Evolutionary conservation across 306 rosid species (phyloP), one percentile per base, ranked within the genome.

Genomic region (Cyamopsis tetragonoloba): DNA sequence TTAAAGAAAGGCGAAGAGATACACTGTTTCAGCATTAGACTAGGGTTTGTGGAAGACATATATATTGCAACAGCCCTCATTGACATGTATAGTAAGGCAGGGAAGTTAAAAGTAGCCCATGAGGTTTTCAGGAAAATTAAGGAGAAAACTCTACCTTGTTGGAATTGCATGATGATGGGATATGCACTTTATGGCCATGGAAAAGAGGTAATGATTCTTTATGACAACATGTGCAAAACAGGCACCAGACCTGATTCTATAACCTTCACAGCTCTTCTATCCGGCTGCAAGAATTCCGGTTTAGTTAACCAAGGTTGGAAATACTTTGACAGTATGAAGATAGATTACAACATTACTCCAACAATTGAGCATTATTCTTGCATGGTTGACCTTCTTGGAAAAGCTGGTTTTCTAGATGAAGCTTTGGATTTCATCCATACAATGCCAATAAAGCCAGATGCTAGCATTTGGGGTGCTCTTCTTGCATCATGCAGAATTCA

Each of bases 111-210:
- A 58, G 75, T 57, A 12, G 91, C 87, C 34, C 46, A 49, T 37
- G 65, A 73, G 38, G 63, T 88, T 67, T 88, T 88, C 79, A 54
- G 48, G 68, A 81, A 66, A 71, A 86, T 76, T 73, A 64, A 62
- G 60, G 76, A 66, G 74, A 88, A 83, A 78, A 80, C 89, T 34
- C 61, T 78, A 30, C 85, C 87, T 2, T 88, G 89, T 76, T 88
- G 91, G 96, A 88, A 88, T 71, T 85, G 95, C 79, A 77, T 88
- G 89, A 81, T 88, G 77, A 83, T 83, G 89, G 91, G 89, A 41
- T 77, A 74, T 80, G 84, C 96, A 19, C 73, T 57, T 50, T 73
- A 83, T 74, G 84, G 91, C 67, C 73, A 71, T 26, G 89, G 82
- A 4, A 73, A 84, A 81, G 83, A 86, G 68, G 86, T 77, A 12